These are phyloP conservation scores for Vitis rotundifolia DNA, from an alignment of 164 flowering plant species.

Conservation along the genomic window DNA sequence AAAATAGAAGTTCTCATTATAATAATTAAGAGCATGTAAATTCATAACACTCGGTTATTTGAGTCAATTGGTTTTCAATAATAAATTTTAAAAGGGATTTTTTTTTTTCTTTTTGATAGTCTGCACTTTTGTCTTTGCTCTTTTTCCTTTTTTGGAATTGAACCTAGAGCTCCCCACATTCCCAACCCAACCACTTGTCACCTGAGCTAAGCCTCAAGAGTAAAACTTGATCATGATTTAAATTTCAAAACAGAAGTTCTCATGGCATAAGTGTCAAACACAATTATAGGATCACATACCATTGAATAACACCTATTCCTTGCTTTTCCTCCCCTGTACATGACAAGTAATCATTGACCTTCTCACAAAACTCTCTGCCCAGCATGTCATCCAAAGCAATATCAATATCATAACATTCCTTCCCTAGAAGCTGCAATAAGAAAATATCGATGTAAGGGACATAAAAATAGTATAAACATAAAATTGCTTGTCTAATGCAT, in stretches of 20 bases:
- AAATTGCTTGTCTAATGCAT: not conserved
- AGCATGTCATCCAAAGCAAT: conserved; percentile 90
- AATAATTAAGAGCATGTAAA: too few relatives aligned
- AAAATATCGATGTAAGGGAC: conserved; percentile 7
- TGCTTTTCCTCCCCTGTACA: conserved; percentile 58
- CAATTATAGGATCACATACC: conserved; percentile 38
- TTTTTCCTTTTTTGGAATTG: too few relatives aligned
- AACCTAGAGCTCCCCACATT: too few relatives aligned
- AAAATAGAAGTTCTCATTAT: too few relatives aligned
- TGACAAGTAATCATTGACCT: conserved; percentile 67
- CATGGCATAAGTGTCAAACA: not conserved
- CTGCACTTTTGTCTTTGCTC: too few relatives aligned
- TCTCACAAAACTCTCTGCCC: conserved; percentile 85
- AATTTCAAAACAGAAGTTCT: not conserved
- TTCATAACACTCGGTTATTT: too few relatives aligned
- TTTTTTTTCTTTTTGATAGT: too few relatives aligned
- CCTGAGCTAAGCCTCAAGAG: too few relatives aligned
- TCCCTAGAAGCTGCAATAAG: conserved; percentile 73
- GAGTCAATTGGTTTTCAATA: too few relatives aligned
- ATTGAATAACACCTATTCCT: conserved; percentile 65
- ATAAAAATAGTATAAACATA: not conserved
- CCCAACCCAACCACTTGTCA: too few relatives aligned
- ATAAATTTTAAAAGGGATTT: too few relatives aligned
- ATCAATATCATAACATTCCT: conserved; percentile 88
- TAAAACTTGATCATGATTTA: not conserved